Base-by-base conservation (phyloP, 2,329 filamentous ascomycete genomes). In the Cladosporium sp. region DNA sequence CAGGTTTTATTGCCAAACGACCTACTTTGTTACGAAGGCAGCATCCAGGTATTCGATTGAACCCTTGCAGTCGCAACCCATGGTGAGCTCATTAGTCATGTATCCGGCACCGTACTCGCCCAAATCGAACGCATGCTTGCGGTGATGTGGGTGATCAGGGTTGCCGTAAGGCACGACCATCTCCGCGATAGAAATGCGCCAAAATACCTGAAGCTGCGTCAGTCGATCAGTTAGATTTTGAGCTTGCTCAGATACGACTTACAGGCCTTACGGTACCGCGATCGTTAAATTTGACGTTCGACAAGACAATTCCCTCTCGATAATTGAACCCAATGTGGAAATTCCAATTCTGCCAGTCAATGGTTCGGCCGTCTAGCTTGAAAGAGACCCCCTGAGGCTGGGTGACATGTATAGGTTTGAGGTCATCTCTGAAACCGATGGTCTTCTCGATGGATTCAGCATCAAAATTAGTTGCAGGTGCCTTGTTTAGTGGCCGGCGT, bases 251-350 rank as follows among this genome's bases (percentile, higher is more conserved):
- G n/a, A n/a, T n/a, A n/a, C n/a, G 32, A 47, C 45, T 48, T 8
- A 48, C 45, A 22, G 87, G 84, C 32, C 89, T 78, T 32, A 83
- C 74, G 38, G 73, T 83, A 29, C 86, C 72, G 67, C 88, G 86
- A 69, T 95, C 89, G 59, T 87, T 89, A 70, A 85, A 94, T 4
- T 83, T 86, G 63, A 95, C 89, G 70, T 95, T 88, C 69, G 86
- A 91, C 7, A 95, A 74, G 2, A 95, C 85, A 58, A 94, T 84
- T n/a, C 89, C 89, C 69, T 95, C 89, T 20, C 87, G 80, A 72
- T 94, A 91, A 74, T 93, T 94, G 78, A 95, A 95, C 15, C 89
- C 89, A 53, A 95, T 81, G 67, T 95, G 89, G 59, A 94, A 80
- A 60, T 82, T 90, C 85, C 88, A 95, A 64, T 92, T 94, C 67